Evolutionary conservation across 371 early-diverging fungal genomes (phyloP), one percentile per base, ranked within the genome.

Genomic region (Zancudomyces culisetae): DNA sequence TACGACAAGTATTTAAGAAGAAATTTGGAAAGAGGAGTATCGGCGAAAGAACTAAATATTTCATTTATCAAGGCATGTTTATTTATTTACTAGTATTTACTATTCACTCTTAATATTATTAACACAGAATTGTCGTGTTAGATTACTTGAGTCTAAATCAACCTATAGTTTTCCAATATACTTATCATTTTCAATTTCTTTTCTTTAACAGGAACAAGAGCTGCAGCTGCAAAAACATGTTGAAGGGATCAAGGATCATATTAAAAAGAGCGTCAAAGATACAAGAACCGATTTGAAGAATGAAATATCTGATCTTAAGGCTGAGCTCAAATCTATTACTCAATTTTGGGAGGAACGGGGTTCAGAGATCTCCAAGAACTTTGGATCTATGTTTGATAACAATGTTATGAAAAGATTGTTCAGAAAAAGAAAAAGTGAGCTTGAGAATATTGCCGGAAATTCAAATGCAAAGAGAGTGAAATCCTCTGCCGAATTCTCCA

Each of bases 1-100:
- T 95, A 98, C 62, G 93, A 95, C 67, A 71, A 79, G 54, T 96
- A 88, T 68, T 67, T 98, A 24, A 69, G 87, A 49, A 77, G 98
- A 49, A 94, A 96, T 59, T 69, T 98, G 29, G 86, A 87, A 61
- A 74, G 95, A 45, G 98, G 98, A 2, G 79, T 88, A 19, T 77
- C 82, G 41, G 78, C 85, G 27, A 84, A 87, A 66, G 98, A 97
- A 8, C 74, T 97, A 41, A 87, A 87, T 59, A 80, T 93, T 49
- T 77, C 81, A 6, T 90, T 84, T 55, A 66, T 90, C 52, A 87
- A 84, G 28, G 48, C 26, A 47, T 21, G 10, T 20, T 26, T 12
- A 47, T 28, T 15, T 27, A 3, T 47, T 47, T 47, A 35, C n/a
- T n/a, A n/a, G n/a, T n/a, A n/a, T n/a, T n/a, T n/a, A n/a, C n/a